A percentile compares a stretch with the other conserved stretches of the same genome.
Conservation (phyloP, 2,329 filamentous ascomycete genomes). For the Hypoxylon sp. region DNA sequence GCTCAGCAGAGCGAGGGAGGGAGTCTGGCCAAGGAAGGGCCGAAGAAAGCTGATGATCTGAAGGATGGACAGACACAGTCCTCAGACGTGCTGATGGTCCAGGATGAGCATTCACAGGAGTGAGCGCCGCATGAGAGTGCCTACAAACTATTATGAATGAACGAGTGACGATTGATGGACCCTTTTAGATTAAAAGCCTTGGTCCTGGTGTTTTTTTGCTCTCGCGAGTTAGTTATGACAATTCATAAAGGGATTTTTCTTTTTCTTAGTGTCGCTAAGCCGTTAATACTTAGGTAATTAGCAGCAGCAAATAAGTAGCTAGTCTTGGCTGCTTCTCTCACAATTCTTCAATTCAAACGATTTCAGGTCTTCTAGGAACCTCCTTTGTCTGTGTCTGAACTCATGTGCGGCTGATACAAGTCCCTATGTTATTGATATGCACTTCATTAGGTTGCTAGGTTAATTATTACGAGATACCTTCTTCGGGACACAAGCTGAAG, state of each 20-base stretch:
- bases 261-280: too few relatives aligned
- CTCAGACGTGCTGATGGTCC: not conserved
- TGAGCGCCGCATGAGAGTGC: not conserved
- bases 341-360: too few relatives aligned
- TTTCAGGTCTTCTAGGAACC: too few relatives aligned
- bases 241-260: not conserved
- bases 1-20: not conserved
- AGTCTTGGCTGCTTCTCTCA: too few relatives aligned
- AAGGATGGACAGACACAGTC: not conserved
- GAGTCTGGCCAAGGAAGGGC: slow-evolving; percentile 58
- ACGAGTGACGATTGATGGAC: not conserved
- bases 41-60: slow-evolving; percentile 31
- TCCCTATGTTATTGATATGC: too few relatives aligned
- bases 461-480: not conserved
- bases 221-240: not conserved
- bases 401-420: too few relatives aligned
- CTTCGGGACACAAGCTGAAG: too few relatives aligned
- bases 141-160: too few relatives aligned
- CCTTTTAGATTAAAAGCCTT: not conserved
- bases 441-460: not conserved
- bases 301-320: too few relatives aligned
- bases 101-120: not conserved
- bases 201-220: not conserved
- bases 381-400: too few relatives aligned
- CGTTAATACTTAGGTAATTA: too few relatives aligned